phyloP scores from a whole-genome alignment of 257 asterid species.

The Capsicum chinense region DNA sequence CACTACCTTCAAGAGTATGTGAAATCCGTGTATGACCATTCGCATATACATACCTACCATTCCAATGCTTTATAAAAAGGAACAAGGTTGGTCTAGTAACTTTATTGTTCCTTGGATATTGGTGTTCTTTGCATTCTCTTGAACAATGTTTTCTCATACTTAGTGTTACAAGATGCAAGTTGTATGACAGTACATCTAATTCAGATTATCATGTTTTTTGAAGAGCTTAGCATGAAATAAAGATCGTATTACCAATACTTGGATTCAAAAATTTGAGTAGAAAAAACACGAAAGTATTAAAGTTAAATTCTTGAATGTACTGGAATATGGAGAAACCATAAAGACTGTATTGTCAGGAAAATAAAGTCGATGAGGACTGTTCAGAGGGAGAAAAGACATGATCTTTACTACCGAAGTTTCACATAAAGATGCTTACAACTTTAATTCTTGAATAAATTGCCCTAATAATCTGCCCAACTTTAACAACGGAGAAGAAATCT shows the following conservation, averaged over 20 bases:
- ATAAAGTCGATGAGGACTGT: no score
- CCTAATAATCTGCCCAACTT: no score
- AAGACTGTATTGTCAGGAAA: no score
- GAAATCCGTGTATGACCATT: conserved; percentile 86
- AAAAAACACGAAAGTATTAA: no score
- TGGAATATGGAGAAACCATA: no score
- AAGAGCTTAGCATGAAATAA: neutral
- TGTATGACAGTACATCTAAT: neutral
- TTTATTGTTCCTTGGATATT: neutral
- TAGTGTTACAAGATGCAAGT: neutral
- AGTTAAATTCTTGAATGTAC: no score
- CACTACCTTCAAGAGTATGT: conserved; percentile 73
- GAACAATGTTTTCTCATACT: neutral
- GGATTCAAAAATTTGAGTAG: no score
- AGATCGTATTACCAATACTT: neutral
- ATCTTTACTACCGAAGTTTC: no score
- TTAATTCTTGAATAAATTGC: no score
- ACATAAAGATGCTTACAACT: no score
- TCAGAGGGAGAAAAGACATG: no score
- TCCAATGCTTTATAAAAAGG: conserved; percentile 95
- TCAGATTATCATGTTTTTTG: neutral
- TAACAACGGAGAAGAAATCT: no score
- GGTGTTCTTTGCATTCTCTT: neutral
- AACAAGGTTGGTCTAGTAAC: conserved; percentile 58
- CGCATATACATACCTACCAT: conserved; percentile 84